Conservation (phyloP, 805 yeast species). For the Lipomyces spencermartinsiae region DNA sequence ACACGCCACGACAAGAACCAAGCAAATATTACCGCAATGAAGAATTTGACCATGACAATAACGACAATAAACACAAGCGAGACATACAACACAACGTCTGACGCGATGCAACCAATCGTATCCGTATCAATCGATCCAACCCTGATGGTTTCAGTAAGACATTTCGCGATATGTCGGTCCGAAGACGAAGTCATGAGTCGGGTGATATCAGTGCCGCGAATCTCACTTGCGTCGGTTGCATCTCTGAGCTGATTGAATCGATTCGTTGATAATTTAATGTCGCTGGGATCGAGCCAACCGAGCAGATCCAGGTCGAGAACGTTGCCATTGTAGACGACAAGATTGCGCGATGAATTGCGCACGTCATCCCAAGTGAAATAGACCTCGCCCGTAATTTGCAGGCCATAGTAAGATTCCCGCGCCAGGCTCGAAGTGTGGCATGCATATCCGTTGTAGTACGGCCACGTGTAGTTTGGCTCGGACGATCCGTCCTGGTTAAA, state of each 20-base stretch:
- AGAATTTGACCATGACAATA: conserved; percentile 75
- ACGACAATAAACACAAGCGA: conserved; percentile 86
- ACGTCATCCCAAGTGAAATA: conserved; percentile 92
- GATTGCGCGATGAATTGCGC: conserved; percentile 67
- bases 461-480: conserved; percentile 62
- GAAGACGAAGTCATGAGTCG: conserved; percentile 68
- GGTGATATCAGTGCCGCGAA: conserved; percentile 84
- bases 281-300: conserved; percentile 73
- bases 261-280: conserved; percentile 72
- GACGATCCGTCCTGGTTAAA: conserved; percentile 74
- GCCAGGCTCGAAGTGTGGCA: conserved; percentile 82
- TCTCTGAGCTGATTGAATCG: conserved; percentile 56
- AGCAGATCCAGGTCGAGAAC: conserved; percentile 82
- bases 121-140: conserved; percentile 90
- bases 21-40: conserved; percentile 86
- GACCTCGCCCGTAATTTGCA: conserved; percentile 72
- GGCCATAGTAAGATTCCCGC: conserved; percentile 67
- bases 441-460: conserved; percentile 82
- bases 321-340: conserved; percentile 87
- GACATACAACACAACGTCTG: conserved; percentile 77
- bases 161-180: conserved; percentile 76
- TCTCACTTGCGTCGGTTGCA: conserved; percentile 58
- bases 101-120: conserved; percentile 92
- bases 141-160: conserved; percentile 82
- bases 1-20: conserved; percentile 78